Base-by-base conservation (phyloP, 768 basidiomycete genomes). In the Coprinopsis cinerea region DNA sequence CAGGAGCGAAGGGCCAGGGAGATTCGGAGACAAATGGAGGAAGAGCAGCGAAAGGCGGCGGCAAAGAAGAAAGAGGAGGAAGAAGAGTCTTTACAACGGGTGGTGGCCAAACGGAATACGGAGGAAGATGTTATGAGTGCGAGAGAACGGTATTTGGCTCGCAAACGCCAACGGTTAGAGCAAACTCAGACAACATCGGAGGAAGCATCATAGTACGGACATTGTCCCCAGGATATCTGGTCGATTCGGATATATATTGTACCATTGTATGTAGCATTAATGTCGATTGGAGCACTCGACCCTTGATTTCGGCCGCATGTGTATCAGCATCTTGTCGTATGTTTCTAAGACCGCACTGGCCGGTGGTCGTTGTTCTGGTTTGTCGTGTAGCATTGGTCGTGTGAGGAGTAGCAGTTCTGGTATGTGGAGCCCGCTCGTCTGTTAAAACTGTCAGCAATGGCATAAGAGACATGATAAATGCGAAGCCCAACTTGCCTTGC, bases 1-100 rank as follows among this genome's bases (percentile, higher is more conserved):
- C 85, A 89, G 52, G 87, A 90, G 60, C 78, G 96, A 49, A 79
- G 95, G 59, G 72, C 78, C 17, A 74, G 78, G 49, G 86, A 96
- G 63, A 79, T 98, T 22, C 78, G 79, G 53, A 69, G 74, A 46
- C 93, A 97, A 67, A 69, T 96, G 72, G 78, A 79, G 45, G 84
- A 81, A 56, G 89, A 95, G 61, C 71, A 76, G 46, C 75, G 78
- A 53, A 78, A 85, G 53, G 57, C 79, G 34, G 69, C 71, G 52
- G 62, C 69, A 51, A 81, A 83, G 61, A 80, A 69, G 61, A 76
- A 78, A 57, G 71, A 70, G 53, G 74, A 75, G 30, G 85, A 85
- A 47, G 71, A 81, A 45, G 81, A 83, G 58, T 79, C 77, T n/a
- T 72, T 76, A 30, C 81, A 81, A 60, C 76, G 85, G 52, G 73